phyloP scores from a whole-genome alignment of 331 rosid species.

The Spiraea crenata region DNA sequence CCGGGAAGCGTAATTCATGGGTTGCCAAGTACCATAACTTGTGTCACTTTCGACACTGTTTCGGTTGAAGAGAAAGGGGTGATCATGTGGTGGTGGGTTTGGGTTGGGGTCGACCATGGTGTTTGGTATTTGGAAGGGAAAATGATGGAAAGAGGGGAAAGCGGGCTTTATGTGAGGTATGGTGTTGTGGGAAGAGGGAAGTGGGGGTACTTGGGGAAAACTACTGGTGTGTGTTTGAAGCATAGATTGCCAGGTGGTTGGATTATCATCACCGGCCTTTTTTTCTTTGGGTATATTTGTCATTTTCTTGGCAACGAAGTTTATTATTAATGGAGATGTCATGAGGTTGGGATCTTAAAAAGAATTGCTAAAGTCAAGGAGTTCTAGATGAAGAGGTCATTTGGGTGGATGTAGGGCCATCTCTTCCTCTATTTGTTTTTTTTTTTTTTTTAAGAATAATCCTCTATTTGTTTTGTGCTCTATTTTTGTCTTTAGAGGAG shows the following conservation, averaged over 20 bases:
- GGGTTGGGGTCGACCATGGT: slow-evolving; percentile 45
- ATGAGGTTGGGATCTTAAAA: background rate
- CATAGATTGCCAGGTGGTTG: slow-evolving; percentile 18
- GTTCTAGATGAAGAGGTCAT: slow-evolving; percentile 51
- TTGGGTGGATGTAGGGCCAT: background rate
- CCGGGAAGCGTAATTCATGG: slow-evolving; percentile 34
- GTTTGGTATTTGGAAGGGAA: slow-evolving; percentile 17
- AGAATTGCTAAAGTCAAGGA: slow-evolving; percentile 47
- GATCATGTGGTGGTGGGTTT: slow-evolving; percentile 12
- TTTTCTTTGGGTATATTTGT: slow-evolving; percentile 11
- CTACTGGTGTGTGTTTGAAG: slow-evolving; percentile 15
- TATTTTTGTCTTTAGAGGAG: background rate
- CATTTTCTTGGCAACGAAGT: slow-evolving; percentile 35
- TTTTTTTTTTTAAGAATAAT: background rate
- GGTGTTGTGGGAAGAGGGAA: background rate
- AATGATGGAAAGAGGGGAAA: background rate
- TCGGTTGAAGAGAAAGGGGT: slow-evolving; percentile 26
- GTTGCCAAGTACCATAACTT: slow-evolving; percentile 23
- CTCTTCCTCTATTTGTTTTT: background rate
- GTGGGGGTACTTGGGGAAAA: too few species aligned
- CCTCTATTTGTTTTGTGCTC: background rate
- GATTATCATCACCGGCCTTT: slow-evolving; percentile 31
- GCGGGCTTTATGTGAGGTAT: background rate
- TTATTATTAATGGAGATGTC: slow-evolving; percentile 16
- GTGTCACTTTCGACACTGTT: slow-evolving; percentile 4